Percentiles rank a stretch among this genome's conserved stretches.
Evolutionary conservation across 2,329 filamentous ascomycete genomes (phyloP).

Genomic region (Pseudocercospora vitis): DNA sequence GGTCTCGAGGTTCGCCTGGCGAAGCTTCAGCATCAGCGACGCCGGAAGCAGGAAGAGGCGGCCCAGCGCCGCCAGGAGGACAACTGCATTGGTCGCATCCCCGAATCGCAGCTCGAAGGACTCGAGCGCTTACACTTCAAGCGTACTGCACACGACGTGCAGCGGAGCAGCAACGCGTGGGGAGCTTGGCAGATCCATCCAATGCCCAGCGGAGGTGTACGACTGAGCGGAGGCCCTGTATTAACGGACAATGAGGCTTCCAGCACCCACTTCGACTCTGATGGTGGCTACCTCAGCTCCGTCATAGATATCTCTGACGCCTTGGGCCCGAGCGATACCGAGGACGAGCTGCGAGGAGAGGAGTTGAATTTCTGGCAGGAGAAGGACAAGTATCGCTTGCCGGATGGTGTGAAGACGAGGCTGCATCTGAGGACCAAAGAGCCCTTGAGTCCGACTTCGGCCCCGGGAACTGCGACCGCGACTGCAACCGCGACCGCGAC

Average conservation of each 20-base stretch:
- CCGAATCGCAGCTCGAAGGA: conserved; percentile 67
- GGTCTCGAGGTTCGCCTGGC: conserved; percentile 48
- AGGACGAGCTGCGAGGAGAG: conserved; percentile 42
- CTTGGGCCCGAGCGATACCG: conserved; percentile 52
- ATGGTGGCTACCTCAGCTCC: conserved; percentile 30
- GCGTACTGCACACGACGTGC: conserved; percentile 47
- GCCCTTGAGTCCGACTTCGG: conserved; percentile 36
- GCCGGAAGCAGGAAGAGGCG: conserved; percentile 37
- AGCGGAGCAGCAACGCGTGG: conserved; percentile 62
- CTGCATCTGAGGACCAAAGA: conserved; percentile 35
- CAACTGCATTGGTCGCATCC: conserved; percentile 64
- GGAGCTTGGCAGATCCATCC: conserved; percentile 60
- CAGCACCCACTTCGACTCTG: conserved; percentile 10
- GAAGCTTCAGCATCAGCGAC: conserved; percentile 42
- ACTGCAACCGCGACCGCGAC: background rate
- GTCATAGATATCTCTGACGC: conserved; percentile 55
- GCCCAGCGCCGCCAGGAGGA: conserved; percentile 18
- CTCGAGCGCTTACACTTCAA: conserved; percentile 65
- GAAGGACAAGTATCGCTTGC: conserved; percentile 71
- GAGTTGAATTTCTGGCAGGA: conserved; percentile 59
- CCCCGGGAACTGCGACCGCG: conserved; percentile 40
- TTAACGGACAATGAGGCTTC: conserved; percentile 41
- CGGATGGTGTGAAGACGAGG: conserved; percentile 66
- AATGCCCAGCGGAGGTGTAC: conserved; percentile 33
- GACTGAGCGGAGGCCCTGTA: conserved; percentile 34